Evolutionary conservation across 192 early-diverging fungal genomes (phyloP), one percentile per base, ranked within the genome.

Genomic region (Linnemannia zychae): DNA sequence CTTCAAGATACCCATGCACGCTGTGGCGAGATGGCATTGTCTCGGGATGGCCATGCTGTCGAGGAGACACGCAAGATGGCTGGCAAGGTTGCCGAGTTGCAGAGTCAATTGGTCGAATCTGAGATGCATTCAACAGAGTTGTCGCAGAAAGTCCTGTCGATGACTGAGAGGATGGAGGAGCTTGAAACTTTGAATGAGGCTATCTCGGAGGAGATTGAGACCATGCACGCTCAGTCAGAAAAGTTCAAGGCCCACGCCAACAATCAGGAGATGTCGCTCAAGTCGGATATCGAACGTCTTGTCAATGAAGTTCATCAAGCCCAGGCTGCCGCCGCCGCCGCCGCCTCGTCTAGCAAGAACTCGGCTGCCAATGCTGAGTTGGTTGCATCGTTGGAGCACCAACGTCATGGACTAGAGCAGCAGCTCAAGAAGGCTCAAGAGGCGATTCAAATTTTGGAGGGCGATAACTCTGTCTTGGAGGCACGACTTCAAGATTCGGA

Each of bases 381-480:
- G 12, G 57, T 63, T 12, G 69, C 76, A 1, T 24, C 70, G 11
- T 20, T 76, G 57, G 75, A 67, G n/a, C 63, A 73, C 28, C 76
- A 84, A 34, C 76, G 82, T 28, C 67, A 67, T 37, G 77, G 78
- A 12, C 34, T 84, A 11, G 77, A 84, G 13, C 60, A 48, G 18
- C 82, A 67, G n/a, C 6, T 84, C 52, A 75, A 79, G 52, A 75
- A 85, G 49, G 73, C 83, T 34, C 83, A 85, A 49, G 83, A 85
- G 70, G 70, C 73, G 15, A 79, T 79, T 48, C 83, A 85, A 50
- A 68, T 79, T 49, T 33, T 85, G 22, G 83, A 85, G 44, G 77
- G 83, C 0, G 83, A 85, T 63, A 85, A 85, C 48, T 85, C 77
- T n/a, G 77, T 85, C 18, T 57, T 85, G 12, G 83, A 85, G 65